Evolutionary conservation across 2,329 filamentous ascomycete species (phyloP), one percentile per base, ranked within the genome.

Genomic region (Sclerotinia subarctica): DNA sequence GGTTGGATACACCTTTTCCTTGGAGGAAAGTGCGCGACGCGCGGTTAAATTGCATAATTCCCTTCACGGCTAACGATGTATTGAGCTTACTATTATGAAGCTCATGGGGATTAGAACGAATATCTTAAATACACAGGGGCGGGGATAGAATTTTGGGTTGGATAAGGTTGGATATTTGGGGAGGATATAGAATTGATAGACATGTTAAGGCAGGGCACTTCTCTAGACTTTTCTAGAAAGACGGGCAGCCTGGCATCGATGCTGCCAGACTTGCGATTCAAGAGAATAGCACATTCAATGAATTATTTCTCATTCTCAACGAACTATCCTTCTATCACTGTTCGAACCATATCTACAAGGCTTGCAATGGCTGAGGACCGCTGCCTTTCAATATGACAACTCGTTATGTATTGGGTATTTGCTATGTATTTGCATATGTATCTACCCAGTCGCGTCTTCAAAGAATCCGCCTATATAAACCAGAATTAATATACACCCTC

Each of bases 381-480:
- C n/a, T 49, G 29, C 6, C 13, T 3, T 62, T 19, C 8, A 19
- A 24, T n/a, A 5, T 13, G 15, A 62, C 21, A 62, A 29, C 26
- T 51, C n/a, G 44, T n/a, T 49, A 49, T 42, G 19, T 44, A 19
- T 53, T 64, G 35, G 60, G 32, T 66, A 51, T 65, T 47, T 58
- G 29, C 52, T 24, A 63, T 51, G 26, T 26, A 65, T 65, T 47
- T 66, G 24, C n/a, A 38, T 66, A 51, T 17, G 17, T 60, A 66
- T 21, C 17, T 60, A n/a, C 26, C 47, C 46, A 17, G 24, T 21
- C 54, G 6, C 38, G 6, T 44, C 42, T 2, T 6, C 54, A 21
- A 32, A 15, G 5, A 24, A n/a, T 21, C 2, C 26, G 19, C 29
- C 15, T 35, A 29, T 58, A 38, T 47, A 26, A 4, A 32, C 6